Evolutionary conservation across 176 grass and related monocot genomes (phyloP).

Genomic region (Cocos nucifera): DNA sequence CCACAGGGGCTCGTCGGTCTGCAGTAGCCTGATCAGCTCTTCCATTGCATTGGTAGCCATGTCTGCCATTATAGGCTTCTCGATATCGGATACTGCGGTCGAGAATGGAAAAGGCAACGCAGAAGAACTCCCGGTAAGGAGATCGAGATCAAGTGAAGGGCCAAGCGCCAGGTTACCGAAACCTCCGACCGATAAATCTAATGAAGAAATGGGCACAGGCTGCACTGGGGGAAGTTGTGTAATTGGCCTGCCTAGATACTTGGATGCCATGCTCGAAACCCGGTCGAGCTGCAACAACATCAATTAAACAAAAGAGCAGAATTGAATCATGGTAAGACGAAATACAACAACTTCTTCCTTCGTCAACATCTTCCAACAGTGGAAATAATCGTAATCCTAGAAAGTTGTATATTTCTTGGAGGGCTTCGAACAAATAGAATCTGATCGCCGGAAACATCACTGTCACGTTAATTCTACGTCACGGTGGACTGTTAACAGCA

Average conservation of each 20-base stretch:
- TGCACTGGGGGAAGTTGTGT: conserved; percentile 59
- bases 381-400: no score
- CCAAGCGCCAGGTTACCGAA: conserved; percentile 17
- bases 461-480: no score
- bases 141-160: conserved; percentile 72
- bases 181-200: conserved; percentile 54
- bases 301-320: not conserved
- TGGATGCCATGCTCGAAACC: conserved; percentile 70
- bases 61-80: conserved; percentile 61
- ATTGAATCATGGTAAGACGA: no score
- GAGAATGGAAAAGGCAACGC: conserved; percentile 37
- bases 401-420: no score
- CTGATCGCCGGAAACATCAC: no score
- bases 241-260: conserved; percentile 74
- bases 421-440: no score
- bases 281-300: conserved; percentile 57
- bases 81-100: conserved; percentile 41
- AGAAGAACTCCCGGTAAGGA: conserved; percentile 33
- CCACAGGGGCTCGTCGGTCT: conserved; percentile 68
- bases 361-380: no score
- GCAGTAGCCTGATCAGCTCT: conserved; percentile 71
- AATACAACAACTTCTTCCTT: no score
- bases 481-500: no score
- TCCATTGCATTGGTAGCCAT: conserved; percentile 63
- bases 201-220: conserved; percentile 38